Conservation (phyloP, 352 stramenopile species). For the Pythium utonaiense region DNA sequence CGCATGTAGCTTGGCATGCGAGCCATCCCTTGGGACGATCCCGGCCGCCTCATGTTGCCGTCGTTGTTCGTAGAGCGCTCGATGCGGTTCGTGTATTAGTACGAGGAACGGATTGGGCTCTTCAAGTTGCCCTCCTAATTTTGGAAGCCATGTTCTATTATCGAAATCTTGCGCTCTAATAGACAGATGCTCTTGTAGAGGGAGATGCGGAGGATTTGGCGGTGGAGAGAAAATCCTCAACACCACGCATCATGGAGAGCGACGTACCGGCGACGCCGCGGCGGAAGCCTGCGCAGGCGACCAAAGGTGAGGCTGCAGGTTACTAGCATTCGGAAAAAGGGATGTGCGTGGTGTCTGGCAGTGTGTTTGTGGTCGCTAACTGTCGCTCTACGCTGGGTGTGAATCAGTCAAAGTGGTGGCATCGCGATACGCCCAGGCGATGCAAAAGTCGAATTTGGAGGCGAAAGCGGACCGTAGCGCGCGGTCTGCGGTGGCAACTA, state of each 20-base stretch:
- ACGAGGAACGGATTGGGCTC: too few species aligned
- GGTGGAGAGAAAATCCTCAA: constrained; percentile 3
- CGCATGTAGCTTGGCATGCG: constrained; percentile 42
- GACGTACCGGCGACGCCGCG: constrained; percentile 3
- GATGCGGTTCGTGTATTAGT: too few species aligned
- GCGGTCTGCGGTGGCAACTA: not conserved
- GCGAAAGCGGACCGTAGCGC: constrained; percentile 7
- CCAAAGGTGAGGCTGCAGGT: constrained; percentile 15
- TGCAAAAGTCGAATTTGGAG: constrained; percentile 42
- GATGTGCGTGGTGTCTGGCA: not conserved
- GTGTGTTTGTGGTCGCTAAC: not conserved
- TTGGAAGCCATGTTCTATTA: constrained; percentile 11
- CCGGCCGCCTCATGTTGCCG: constrained; percentile 5
- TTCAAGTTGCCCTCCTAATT: not conserved
- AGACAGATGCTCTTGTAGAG: constrained; percentile 9
- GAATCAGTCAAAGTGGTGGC: constrained; percentile 49
- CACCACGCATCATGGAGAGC: constrained; percentile 1
- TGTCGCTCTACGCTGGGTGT: not conserved
- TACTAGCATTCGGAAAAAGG: not conserved
- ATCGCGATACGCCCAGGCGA: constrained; percentile 51
- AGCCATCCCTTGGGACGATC: constrained; percentile 31
- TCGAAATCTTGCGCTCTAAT: not conserved
- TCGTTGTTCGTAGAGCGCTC: too few species aligned
- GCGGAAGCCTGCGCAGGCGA: constrained; percentile 9
- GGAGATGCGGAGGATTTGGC: constrained; percentile 4